Evolutionary conservation across 768 basidiomycete species (phyloP), one percentile per base, ranked within the genome.

Genomic region (Leccinum aurantiacum): DNA sequence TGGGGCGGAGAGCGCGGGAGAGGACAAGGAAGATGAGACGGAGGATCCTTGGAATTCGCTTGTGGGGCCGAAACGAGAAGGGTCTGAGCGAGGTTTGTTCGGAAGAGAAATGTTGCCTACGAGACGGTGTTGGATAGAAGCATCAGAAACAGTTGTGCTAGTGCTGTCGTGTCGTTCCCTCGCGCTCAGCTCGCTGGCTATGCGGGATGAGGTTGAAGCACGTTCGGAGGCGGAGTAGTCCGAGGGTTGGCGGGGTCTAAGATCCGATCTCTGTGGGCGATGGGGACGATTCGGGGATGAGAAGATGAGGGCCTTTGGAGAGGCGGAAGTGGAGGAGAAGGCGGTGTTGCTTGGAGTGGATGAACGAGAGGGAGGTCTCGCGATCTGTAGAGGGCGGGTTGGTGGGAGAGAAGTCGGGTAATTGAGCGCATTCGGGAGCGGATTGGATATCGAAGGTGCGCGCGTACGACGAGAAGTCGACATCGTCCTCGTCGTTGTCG

Each of bases 181-280:
- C 50, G 57, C 55, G 50, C 53, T 62, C 46, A 69, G 61, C 58
- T 74, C 75, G 53, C 66, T 69, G 50, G 65, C 67, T 56, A 62
- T 57, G 53, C 72, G 74, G 24, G 82, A 82, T 33, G 80, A 79
- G 5, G 74, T 72, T 15, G 82, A 84, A 38, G 74, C 71, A 22
- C 77, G 76, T 60, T 86, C 85, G 47, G 82, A 81, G 31, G 69
- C 74, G 47, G 82, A 80, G 62, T 83, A 76, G 53, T 87, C 85
- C 22, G 84, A 81, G 56, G 74, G 71, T 58, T 78, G 74, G 35
- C 86, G 80, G 56, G 76, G 77, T 69, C 89, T 80, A 44, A 86
- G 73, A 53, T 88, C 89, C 14, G 88, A 90, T 68, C 88, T 77
- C 68, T 84, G 83, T 14, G 89, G 89, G 51, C 88, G 82, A 53